Percentiles rank a stretch among this genome's conserved stretches.
These are phyloP conservation scores for Neonectria neomacrospora DNA, from an alignment of 2,329 filamentous ascomycete genomes.

Conservation along the genomic window DNA sequence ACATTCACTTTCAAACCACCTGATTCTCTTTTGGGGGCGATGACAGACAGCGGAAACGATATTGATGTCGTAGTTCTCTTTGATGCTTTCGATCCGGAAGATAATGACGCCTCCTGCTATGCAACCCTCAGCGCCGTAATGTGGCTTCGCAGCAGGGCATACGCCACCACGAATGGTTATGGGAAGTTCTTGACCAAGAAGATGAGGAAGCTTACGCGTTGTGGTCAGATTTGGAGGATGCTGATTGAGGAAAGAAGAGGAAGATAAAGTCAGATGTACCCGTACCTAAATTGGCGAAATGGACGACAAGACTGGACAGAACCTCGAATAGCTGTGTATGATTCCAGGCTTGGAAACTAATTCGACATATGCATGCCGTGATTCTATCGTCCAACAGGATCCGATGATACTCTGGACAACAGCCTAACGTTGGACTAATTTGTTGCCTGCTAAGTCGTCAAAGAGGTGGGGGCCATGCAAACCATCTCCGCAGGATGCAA, in stretches of 20 bases:
- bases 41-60: not conserved
- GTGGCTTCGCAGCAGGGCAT: slow-evolving; percentile 17
- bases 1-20: too few species aligned
- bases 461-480: not conserved
- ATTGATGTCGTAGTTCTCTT: not conserved
- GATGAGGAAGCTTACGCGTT: not conserved
- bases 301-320: not conserved
- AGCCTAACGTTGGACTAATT: not conserved
- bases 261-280: not conserved
- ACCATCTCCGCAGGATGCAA: not conserved
- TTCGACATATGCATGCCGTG: not conserved
- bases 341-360: not conserved
- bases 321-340: not conserved
- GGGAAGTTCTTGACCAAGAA: not conserved
- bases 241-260: not conserved
- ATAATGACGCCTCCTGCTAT: not conserved
- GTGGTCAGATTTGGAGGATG: not conserved
- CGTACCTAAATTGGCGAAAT: not conserved
- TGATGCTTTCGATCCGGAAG: not conserved
- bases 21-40: not conserved
- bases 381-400: too few species aligned
- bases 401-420: not conserved
- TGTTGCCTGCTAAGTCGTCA: not conserved
- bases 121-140: not conserved
- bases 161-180: slow-evolving; percentile 12